phyloP scores from a whole-genome alignment of 2,329 filamentous ascomycete genomes.

The Aspergillus pseudonomiae region DNA sequence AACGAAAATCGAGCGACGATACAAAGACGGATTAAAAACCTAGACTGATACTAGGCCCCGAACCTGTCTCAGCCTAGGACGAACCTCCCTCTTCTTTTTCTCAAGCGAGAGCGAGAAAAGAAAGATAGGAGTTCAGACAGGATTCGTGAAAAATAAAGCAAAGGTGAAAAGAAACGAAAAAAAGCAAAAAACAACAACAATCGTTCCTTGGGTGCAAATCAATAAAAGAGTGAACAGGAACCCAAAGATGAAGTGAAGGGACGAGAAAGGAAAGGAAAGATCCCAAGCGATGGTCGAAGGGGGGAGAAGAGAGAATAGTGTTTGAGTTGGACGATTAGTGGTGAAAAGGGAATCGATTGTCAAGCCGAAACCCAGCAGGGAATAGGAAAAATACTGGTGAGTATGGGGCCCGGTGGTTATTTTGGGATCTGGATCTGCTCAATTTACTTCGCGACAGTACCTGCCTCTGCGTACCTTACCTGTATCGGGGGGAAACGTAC shows the following conservation, averaged over 20 bases:
- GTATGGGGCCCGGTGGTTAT: slow-evolving; percentile 29
- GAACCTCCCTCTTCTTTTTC: slow-evolving; percentile 30
- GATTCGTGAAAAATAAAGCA: slow-evolving; percentile 11
- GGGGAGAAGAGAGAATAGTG: slow-evolving; percentile 31
- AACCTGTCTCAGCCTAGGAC: slow-evolving; percentile 19
- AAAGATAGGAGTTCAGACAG: slow-evolving; percentile 25
- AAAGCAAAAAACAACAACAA: slow-evolving; percentile 3
- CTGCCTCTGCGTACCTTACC: slow-evolving; percentile 15
- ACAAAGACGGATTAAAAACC: background rate
- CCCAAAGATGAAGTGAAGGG: slow-evolving; percentile 16
- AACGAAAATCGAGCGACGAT: background rate
- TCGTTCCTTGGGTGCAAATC: slow-evolving; percentile 10
- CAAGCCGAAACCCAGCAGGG: slow-evolving; percentile 22
- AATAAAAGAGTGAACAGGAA: slow-evolving; percentile 25
- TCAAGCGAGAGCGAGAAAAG: slow-evolving; percentile 29
- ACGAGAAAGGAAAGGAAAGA: slow-evolving; percentile 26
- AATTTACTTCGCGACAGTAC: slow-evolving; percentile 21
- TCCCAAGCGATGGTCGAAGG: slow-evolving; percentile 28
- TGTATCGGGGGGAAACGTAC: slow-evolving; percentile 7
- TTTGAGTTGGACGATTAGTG: slow-evolving; percentile 25
- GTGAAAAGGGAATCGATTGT: slow-evolving; percentile 33
- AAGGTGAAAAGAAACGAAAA: slow-evolving; percentile 24
- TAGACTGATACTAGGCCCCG: slow-evolving; percentile 14
- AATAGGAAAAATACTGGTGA: slow-evolving; percentile 23
- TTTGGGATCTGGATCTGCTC: slow-evolving; percentile 31